These are phyloP conservation scores for Pseudogymnoascus sp. DNA, from an alignment of 2,329 filamentous ascomycete species.

Conservation along the genomic window DNA sequence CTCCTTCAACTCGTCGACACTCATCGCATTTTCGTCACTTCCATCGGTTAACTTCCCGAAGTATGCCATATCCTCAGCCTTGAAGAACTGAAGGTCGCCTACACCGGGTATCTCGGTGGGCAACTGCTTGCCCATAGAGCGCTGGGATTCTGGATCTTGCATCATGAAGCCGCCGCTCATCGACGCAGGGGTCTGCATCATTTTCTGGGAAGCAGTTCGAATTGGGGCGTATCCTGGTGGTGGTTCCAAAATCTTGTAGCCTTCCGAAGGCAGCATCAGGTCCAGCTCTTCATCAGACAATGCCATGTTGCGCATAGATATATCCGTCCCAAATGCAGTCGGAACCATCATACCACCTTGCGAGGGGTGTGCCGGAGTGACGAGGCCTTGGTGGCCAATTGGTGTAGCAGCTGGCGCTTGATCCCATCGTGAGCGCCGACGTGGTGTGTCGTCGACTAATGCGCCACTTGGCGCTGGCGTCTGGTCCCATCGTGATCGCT, in stretches of 20 bases:
- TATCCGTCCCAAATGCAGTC: slow-evolving; percentile 70
- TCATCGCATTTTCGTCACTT: slow-evolving; percentile 82
- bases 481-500: slow-evolving; percentile 79
- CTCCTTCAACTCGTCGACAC: slow-evolving; percentile 92
- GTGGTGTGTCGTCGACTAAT: slow-evolving; percentile 48
- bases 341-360: slow-evolving; percentile 45
- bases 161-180: slow-evolving; percentile 82
- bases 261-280: slow-evolving; percentile 78
- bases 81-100: slow-evolving; percentile 95
- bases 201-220: slow-evolving; percentile 64
- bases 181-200: slow-evolving; percentile 62
- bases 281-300: slow-evolving; percentile 93
- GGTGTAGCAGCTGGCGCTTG: slow-evolving; percentile 77
- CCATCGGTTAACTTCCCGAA: slow-evolving; percentile 96
- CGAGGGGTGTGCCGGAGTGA: slow-evolving; percentile 67
- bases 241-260: slow-evolving; percentile 84
- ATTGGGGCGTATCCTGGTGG: slow-evolving; percentile 87
- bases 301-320: slow-evolving; percentile 68
- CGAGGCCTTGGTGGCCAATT: slow-evolving; percentile 62
- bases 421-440: slow-evolving; percentile 84
- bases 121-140: slow-evolving; percentile 78
- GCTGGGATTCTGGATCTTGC: slow-evolving; percentile 82
- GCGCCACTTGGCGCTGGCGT: slow-evolving; percentile 48
- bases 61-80: slow-evolving; percentile 96
- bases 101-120: slow-evolving; percentile 94